Conservation (phyloP, 176 grass and related monocot genomes). For the Aegilops bicornis region DNA sequence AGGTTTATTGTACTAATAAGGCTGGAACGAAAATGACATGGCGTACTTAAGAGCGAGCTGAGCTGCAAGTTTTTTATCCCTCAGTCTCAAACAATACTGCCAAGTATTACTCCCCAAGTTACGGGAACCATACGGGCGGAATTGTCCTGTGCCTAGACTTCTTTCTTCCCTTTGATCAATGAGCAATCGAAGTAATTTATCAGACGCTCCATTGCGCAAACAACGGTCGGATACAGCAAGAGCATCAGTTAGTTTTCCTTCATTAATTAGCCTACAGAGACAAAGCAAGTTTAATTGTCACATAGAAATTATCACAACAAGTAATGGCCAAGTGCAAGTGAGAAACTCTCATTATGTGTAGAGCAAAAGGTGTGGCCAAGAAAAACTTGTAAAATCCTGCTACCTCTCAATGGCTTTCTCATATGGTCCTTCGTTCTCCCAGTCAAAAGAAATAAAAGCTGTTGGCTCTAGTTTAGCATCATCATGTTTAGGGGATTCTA, state of each 20-base stretch:
- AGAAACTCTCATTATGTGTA: conserved; percentile 15
- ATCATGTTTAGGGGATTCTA: conserved; percentile 55
- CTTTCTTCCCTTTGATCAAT: conserved; percentile 64
- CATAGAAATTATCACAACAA: conserved; percentile 24
- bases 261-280: conserved; percentile 84
- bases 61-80: conserved; percentile 86
- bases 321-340: neutral
- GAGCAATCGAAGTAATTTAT: conserved; percentile 83
- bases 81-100: conserved; percentile 91
- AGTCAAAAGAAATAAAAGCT: conserved; percentile 86
- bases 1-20: conserved; percentile 3
- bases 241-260: conserved; percentile 95
- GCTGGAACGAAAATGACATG: conserved; percentile 24
- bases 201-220: conserved; percentile 87
- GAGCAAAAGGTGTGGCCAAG: conserved; percentile 16
- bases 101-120: conserved; percentile 68
- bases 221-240: conserved; percentile 92
- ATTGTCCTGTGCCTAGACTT: conserved; percentile 39
- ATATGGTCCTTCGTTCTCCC: conserved; percentile 90
- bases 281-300: conserved; percentile 33
- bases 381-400: conserved; percentile 1
- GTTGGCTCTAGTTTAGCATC: conserved; percentile 55
- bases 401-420: conserved; percentile 94
- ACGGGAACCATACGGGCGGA: conserved; percentile 33
- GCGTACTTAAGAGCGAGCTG: conserved; percentile 81